Conservation (phyloP, 805 yeast species). For the Tetrapisispora arboricola region DNA sequence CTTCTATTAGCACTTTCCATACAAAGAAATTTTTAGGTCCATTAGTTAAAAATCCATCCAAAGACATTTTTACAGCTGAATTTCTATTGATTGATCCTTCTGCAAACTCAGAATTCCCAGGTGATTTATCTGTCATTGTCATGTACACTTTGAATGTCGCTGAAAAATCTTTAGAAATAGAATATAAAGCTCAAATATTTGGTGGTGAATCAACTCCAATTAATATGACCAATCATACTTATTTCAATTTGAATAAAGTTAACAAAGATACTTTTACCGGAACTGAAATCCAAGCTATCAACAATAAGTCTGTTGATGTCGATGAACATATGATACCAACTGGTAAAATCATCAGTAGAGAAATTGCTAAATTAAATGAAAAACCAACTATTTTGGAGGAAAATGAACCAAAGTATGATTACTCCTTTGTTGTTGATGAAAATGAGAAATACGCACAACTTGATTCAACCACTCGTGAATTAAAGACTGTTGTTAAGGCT, state of each 20-base stretch:
- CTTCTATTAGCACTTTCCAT: constrained; percentile 45
- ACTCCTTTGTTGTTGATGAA: constrained; percentile 37
- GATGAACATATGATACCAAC: constrained; percentile 35
- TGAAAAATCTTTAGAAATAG: constrained; percentile 34
- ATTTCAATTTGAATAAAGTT: constrained; percentile 40
- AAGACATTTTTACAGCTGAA: constrained; percentile 25
- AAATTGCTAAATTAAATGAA: constrained; percentile 19
- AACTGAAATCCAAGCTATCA: constrained; percentile 30
- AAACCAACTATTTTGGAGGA: constrained; percentile 23
- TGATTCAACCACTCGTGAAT: constrained; percentile 37
- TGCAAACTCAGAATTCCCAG: constrained; percentile 51
- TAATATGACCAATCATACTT: constrained; percentile 53
- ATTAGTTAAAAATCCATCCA: constrained; percentile 28
- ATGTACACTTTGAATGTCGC: constrained; percentile 35
- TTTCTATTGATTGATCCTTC: constrained; percentile 37
- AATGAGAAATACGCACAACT: constrained; percentile 9
- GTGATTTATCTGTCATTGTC: constrained; percentile 38
- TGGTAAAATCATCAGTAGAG: constrained; percentile 31
- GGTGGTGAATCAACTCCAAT: constrained; percentile 37
- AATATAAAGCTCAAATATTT: constrained; percentile 31
- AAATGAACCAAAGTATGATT: constrained; percentile 32
- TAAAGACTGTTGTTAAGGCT: constrained; percentile 35
- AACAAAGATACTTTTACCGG: constrained; percentile 27
- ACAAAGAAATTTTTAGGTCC: constrained; percentile 46
- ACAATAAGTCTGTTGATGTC: constrained; percentile 35